phyloP scores from a whole-genome alignment of 2,329 filamentous ascomycete genomes.

The Colletotrichum orbiculare region DNA sequence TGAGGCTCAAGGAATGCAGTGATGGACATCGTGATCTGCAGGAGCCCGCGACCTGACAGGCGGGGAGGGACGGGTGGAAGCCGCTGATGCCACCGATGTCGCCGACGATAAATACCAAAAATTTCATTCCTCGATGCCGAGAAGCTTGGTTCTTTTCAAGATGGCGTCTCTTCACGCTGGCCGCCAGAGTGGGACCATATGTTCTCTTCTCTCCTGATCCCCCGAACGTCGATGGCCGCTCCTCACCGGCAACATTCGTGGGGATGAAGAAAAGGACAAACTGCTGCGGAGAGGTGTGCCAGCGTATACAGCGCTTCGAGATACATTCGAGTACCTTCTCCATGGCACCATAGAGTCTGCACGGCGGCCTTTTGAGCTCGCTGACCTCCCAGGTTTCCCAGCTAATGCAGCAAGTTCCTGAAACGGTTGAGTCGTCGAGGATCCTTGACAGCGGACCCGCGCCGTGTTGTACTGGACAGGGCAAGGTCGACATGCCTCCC shows the following conservation, averaged over 20 bases:
- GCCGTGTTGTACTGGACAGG: conserved; percentile 3
- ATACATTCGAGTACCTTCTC: conserved; percentile 24
- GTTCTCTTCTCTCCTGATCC: too few relatives aligned
- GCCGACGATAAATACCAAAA: neutral
- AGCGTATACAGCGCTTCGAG: conserved; percentile 15
- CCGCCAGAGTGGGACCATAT: too few relatives aligned
- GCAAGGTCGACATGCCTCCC: conserved; percentile 13
- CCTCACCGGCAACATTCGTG: too few relatives aligned
- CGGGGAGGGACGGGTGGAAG: conserved; percentile 28
- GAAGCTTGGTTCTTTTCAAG: neutral
- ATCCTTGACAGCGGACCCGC: conserved; percentile 17
- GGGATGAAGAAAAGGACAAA: conserved; percentile 3
- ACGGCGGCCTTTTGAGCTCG: conserved; percentile 22
- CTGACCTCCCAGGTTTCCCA: conserved; percentile 24
- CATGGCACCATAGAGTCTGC: conserved; percentile 28
- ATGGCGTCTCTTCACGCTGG: too few relatives aligned
- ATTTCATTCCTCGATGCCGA: neutral
- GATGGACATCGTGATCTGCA: conserved; percentile 25
- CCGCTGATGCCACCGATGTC: conserved; percentile 14
- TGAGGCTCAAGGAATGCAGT: conserved; percentile 33
- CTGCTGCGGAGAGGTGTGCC: neutral
- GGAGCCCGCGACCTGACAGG: conserved; percentile 29
- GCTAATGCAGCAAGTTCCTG: conserved; percentile 32
- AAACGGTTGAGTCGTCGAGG: conserved; percentile 19
- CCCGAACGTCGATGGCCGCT: too few relatives aligned